phyloP scores from a whole-genome alignment of 2,329 filamentous ascomycete species.

The Ceratocystis papillata region DNA sequence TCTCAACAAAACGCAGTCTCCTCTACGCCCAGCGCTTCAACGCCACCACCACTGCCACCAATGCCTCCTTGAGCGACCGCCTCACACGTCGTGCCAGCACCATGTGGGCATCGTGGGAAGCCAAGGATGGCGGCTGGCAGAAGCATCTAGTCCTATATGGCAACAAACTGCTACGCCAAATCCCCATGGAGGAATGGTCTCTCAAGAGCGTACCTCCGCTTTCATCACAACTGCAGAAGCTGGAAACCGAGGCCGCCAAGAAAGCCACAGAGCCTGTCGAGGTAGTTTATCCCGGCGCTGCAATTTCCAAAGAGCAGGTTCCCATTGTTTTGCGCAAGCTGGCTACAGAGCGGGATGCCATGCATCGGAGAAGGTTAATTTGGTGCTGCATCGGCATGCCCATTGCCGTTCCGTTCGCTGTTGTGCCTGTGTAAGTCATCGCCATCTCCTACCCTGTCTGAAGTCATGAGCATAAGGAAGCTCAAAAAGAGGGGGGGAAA shows the following conservation, averaged over 20 bases:
- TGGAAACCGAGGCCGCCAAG: constrained; percentile 7
- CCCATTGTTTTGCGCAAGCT: constrained; percentile 55
- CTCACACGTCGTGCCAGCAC: constrained; percentile 58
- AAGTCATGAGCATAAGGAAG: no score
- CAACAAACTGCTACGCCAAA: constrained; percentile 72
- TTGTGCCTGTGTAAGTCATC: constrained; percentile 68
- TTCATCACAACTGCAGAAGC: constrained; percentile 33
- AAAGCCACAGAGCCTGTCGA: constrained; percentile 44
- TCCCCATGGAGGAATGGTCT: constrained; percentile 96
- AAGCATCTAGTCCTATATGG: constrained; percentile 75
- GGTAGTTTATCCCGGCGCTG: constrained; percentile 62
- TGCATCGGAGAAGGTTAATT: constrained; percentile 66
- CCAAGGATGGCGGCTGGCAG: constrained; percentile 76
- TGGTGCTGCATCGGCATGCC: constrained; percentile 79
- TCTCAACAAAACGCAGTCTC: constrained; percentile 81
- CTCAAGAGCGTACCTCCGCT: constrained; percentile 87
- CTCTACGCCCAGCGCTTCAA: constrained; percentile 79
- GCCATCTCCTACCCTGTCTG: not conserved
- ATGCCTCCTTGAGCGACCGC: constrained; percentile 45
- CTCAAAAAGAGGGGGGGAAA: not conserved
- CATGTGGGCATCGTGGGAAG: constrained; percentile 81
- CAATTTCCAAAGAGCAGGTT: constrained; percentile 56
- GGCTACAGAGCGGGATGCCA: constrained; percentile 65
- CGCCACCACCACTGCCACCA: constrained; percentile 36
- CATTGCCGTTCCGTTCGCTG: constrained; percentile 66